phyloP scores from a whole-genome alignment of 495 filamentous ascomycete species.

The Opeltia flavorubescens region DNA sequence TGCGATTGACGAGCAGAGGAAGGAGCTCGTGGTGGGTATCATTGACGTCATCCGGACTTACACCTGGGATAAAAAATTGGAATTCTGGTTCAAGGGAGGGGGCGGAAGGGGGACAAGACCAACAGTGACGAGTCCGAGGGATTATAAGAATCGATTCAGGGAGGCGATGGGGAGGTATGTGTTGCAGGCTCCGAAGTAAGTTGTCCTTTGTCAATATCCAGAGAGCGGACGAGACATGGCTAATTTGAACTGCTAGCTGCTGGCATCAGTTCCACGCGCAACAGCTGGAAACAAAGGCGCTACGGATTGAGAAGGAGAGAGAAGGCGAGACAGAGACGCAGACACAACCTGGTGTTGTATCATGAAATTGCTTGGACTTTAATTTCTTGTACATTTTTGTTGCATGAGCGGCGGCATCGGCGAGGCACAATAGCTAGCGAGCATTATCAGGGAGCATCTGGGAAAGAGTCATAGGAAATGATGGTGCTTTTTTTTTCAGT shows the following conservation, averaged over 20 bases:
- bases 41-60: slow-evolving; percentile 98
- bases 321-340: slow-evolving; percentile 1
- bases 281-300: slow-evolving; percentile 26
- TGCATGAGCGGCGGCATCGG: too few species aligned
- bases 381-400: too few species aligned
- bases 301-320: slow-evolving; percentile 22
- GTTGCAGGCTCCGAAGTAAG: slow-evolving; percentile 52
- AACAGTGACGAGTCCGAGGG: slow-evolving; percentile 92
- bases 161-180: slow-evolving; percentile 95
- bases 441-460: too few species aligned
- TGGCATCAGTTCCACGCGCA: slow-evolving; percentile 58
- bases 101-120: slow-evolving; percentile 65
- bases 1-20: slow-evolving; percentile 76
- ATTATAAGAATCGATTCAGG: slow-evolving; percentile 91
- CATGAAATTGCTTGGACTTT: too few species aligned
- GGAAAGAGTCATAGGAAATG: too few species aligned
- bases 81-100: slow-evolving; percentile 96
- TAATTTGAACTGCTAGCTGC: slow-evolving; percentile 29
- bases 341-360: too few species aligned
- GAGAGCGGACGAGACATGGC: slow-evolving; percentile 2
- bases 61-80: slow-evolving; percentile 98
- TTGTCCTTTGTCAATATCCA: not conserved
- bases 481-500: too few species aligned
- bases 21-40: slow-evolving; percentile 90
- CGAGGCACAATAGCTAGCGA: too few species aligned